Evolutionary conservation across 2,329 filamentous ascomycete species (phyloP).

Genomic region (Chrysosporium queenslandicum): DNA sequence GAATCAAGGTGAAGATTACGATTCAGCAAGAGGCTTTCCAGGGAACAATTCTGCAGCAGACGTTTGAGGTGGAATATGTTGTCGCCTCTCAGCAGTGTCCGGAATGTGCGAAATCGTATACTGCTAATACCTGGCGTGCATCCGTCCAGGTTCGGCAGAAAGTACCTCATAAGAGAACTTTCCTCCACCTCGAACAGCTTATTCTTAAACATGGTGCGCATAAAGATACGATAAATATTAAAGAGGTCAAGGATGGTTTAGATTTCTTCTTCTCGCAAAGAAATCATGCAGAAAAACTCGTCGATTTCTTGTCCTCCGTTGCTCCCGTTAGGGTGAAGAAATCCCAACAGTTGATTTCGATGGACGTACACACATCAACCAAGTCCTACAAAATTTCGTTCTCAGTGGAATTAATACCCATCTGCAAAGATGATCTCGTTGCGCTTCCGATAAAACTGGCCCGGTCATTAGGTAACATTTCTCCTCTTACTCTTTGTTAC

Average conservation of each 20-base stretch:
- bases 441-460: constrained; percentile 82
- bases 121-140: constrained; percentile 89
- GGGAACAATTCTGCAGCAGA: constrained; percentile 71
- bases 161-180: constrained; percentile 86
- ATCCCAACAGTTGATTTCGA: constrained; percentile 85
- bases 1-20: constrained; percentile 91
- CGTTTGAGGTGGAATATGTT: constrained; percentile 87
- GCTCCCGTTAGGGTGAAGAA: constrained; percentile 70
- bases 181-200: constrained; percentile 78
- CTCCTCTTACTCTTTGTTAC: constrained; percentile 74
- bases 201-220: constrained; percentile 91
- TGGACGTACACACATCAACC: constrained; percentile 80
- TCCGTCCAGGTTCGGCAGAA: constrained; percentile 93
- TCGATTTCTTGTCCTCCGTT: constrained; percentile 79
- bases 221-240: constrained; percentile 93
- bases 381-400: constrained; percentile 94
- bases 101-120: constrained; percentile 92
- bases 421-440: constrained; percentile 97
- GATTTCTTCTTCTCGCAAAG: constrained; percentile 89
- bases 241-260: constrained; percentile 87
- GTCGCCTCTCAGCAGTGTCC: constrained; percentile 88
- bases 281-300: constrained; percentile 85
- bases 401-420: constrained; percentile 78
- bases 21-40: constrained; percentile 64
- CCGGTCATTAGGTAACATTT: constrained; percentile 77